Evolutionary conservation across 2,329 filamentous ascomycete species (phyloP), one percentile per base, ranked within the genome.

Genomic region (Coniochaeta sp.): DNA sequence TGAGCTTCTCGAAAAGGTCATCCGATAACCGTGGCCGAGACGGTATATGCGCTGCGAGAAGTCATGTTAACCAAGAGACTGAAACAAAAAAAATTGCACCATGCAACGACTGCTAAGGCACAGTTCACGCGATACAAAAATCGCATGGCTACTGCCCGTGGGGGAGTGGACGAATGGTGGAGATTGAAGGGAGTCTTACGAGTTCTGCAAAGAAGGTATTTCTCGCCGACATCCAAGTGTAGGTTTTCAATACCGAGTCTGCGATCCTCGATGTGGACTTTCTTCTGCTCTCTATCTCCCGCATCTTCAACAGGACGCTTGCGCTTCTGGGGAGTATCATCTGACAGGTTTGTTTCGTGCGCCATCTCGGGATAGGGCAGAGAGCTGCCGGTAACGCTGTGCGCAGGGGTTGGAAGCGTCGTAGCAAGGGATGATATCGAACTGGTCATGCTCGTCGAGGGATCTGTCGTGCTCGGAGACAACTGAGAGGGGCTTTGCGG

Each of bases 401-500:
- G 83, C 57, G 83, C 83, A 28, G 84, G 84, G 44, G 85, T 88
- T 40, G 84, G 85, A 63, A 88, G 74, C 54, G 83, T 79, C 63
- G 78, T 77, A 58, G 79, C 77, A 64, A 78, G 76, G 60, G 77
- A 79, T 60, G 77, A 75, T 71, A 81, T 81, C 60, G 81, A 82
- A 65, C 73, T 77, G 66, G 77, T 78, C 70, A 78, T 76, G 75
- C 79, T 82, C 62, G 75, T 76, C 67, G 73, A 75, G 65, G 74
- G 75, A 67, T 83, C 81, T 70, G 77, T 80, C 65, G 78, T 81
- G 67, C 76, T 80, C 64, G 82, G 81, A 65, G 82, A 85, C 70
- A 80, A 77, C 71, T 85, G 82, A 70, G 83, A 86, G 70, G 85
- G 85, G 72, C 85, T 88, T 78, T 87, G 84, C 71, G 85, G 85